Evolutionary conservation across 2,329 filamentous ascomycete species (phyloP), one percentile per base, ranked within the genome.

Genomic region (Sclerotinia borealis): DNA sequence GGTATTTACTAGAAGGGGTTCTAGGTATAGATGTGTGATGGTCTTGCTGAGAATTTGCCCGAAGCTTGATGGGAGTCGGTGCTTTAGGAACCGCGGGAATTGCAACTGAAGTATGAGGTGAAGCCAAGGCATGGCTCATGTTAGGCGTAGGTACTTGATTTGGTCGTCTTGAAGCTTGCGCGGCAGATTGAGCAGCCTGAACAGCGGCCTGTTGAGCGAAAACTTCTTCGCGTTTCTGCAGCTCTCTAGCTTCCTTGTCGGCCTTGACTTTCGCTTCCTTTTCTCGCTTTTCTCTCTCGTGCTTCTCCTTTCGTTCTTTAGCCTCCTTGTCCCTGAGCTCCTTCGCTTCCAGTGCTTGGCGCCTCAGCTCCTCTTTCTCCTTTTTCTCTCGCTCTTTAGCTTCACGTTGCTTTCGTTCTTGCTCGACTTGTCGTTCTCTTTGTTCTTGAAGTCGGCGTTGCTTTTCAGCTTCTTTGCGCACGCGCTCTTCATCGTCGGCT

Each of bases 401-500:
- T 75, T 95, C 91, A 51, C 87, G 89, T 56, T 85, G 85, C 76
- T 93, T 96, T 64, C 91, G 88, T 75, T 98, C 93, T 64, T 85
- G 82, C 74, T 97, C 93, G 34, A 89, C 89, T 72, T 96, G 91
- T 68, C 88, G 86, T 70, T 96, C 92, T 68, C 91, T 87, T 75
- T 96, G 92, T 73, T 97, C 92, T 72, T 92, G 88, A 62, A 89
- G 79, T 55, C 90, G 86, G 66, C 87, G 88, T 74, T 88, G 85
- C 72, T 89, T 90, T 71, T 98, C 93, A 4, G 89, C 88, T 74
- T 98, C 93, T 75, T 92, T 96, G 63, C 87, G 85, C 64, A 88
- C 79, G 59, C 88, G 88, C 71, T 96, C 93, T 72, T 97, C 93
- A 72, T 98, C 95, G 68, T 92, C 91, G 34, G 90, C 90, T 76